Conservation (phyloP, 371 early-diverging fungal genomes). For the Rhizomucor pusillus region DNA sequence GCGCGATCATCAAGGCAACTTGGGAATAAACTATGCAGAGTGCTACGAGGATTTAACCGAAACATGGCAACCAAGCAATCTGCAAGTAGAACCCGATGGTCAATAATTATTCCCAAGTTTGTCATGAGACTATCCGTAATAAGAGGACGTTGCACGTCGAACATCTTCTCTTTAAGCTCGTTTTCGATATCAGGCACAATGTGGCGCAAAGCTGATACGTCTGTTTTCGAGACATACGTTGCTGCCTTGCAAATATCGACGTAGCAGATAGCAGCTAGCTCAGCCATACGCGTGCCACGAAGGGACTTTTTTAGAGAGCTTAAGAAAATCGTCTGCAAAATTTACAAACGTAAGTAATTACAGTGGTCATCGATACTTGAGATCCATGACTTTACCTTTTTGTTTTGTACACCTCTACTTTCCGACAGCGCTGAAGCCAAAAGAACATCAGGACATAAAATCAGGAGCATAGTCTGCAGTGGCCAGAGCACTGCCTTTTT, state of each 20-base stretch:
- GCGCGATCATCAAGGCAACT: slow-evolving; percentile 66
- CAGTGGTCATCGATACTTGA: background rate
- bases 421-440: slow-evolving; percentile 47
- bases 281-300: slow-evolving; percentile 60
- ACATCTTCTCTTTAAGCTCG: slow-evolving; percentile 70
- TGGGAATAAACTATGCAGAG: slow-evolving; percentile 66
- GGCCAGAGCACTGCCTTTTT: slow-evolving; percentile 81
- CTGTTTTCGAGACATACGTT: slow-evolving; percentile 65
- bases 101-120: slow-evolving; percentile 52
- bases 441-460: slow-evolving; percentile 80
- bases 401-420: slow-evolving; percentile 31
- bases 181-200: slow-evolving; percentile 75
- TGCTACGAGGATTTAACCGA: slow-evolving; percentile 68
- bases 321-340: slow-evolving; percentile 58
- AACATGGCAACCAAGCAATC: slow-evolving; percentile 77
- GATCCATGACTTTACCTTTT: slow-evolving; percentile 30
- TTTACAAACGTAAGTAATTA: background rate
- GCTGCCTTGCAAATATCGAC: slow-evolving; percentile 82
- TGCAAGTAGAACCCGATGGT: slow-evolving; percentile 62
- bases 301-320: slow-evolving; percentile 65
- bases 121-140: slow-evolving; percentile 58
- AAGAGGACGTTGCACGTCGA: slow-evolving; percentile 59
- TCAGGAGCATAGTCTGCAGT: slow-evolving; percentile 74
- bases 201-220: slow-evolving; percentile 61
- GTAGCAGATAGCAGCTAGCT: slow-evolving; percentile 74